A percentile compares a stretch with the other conserved stretches of the same genome.
Evolutionary conservation across 1,139 yeast species (phyloP).

Genomic region (Geotrichum candidum): DNA sequence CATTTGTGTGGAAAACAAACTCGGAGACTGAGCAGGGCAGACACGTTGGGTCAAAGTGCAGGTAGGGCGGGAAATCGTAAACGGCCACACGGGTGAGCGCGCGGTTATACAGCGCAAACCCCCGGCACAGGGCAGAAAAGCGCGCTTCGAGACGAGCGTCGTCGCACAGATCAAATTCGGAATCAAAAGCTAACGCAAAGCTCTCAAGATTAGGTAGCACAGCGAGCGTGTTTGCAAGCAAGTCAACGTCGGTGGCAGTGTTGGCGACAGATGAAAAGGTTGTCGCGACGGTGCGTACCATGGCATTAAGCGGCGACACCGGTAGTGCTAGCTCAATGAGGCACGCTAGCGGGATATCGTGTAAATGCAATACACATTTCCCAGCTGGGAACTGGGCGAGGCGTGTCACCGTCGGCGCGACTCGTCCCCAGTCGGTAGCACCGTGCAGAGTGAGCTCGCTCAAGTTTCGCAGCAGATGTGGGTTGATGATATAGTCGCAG

Average conservation of each 20-base stretch:
- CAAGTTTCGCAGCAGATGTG: not conserved
- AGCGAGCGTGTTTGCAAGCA: not conserved
- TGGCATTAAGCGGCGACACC: not conserved
- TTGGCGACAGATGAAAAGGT: conserved; percentile 4
- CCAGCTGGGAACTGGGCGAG: not conserved
- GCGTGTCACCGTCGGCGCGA: not conserved
- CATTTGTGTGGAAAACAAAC: conserved; percentile 13
- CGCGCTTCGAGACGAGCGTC: not conserved
- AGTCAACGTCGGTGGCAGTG: conserved; percentile 6
- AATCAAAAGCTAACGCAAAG: conserved; percentile 5
- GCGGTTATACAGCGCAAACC: not conserved
- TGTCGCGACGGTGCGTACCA: not conserved
- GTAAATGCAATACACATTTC: not conserved
- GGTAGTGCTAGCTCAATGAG: conserved; percentile 10
- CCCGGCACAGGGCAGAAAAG: not conserved
- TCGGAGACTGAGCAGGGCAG: conserved; percentile 4
- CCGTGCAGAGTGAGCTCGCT: conserved; percentile 1
- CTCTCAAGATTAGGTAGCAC: conserved; percentile 2
- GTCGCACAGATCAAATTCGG: conserved; percentile 12
- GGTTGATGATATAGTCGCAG: not conserved
- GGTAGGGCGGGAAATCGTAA: conserved; percentile 12
- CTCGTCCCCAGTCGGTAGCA: not conserved
- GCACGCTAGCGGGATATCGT: conserved; percentile 6
- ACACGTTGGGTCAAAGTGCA: conserved; percentile 9
- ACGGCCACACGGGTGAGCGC: conserved; percentile 1